Percentiles rank a stretch among this genome's conserved stretches.
Evolutionary conservation across 2,329 filamentous ascomycete species (phyloP).

Genomic region (Fusarium pininemorale): DNA sequence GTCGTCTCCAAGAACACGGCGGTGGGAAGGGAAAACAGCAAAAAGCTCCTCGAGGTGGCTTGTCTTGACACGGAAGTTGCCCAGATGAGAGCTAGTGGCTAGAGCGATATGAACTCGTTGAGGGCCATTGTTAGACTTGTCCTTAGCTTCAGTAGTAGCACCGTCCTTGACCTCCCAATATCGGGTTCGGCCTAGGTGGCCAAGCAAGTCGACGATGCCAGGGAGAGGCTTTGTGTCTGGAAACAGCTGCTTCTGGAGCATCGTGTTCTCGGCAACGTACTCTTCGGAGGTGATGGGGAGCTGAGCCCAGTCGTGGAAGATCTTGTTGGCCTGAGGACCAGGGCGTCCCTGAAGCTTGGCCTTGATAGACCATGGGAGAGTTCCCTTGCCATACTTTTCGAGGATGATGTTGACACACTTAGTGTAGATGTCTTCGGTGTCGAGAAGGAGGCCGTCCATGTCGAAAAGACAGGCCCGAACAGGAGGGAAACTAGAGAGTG

Average conservation of each 20-base stretch:
- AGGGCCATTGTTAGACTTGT: conserved; percentile 30
- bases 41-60: conserved; percentile 67
- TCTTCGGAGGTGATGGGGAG: conserved; percentile 79
- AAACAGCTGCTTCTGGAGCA: conserved; percentile 77
- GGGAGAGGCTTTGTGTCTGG: conserved; percentile 78
- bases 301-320: conserved; percentile 81
- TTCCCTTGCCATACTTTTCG: conserved; percentile 74
- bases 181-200: conserved; percentile 63
- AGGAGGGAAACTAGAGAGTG: conserved; percentile 72
- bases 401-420: conserved; percentile 84
- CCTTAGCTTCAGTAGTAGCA: conserved; percentile 33
- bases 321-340: conserved; percentile 60
- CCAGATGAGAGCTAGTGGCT: conserved; percentile 78
- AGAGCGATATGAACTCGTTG: conserved; percentile 79
- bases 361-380: conserved; percentile 93
- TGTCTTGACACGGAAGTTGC: conserved; percentile 83
- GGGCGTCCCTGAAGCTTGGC: conserved; percentile 77
- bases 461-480: conserved; percentile 95
- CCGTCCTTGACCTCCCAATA: conserved; percentile 56
- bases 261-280: conserved; percentile 67
- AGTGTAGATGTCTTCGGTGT: conserved; percentile 92
- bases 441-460: conserved; percentile 96
- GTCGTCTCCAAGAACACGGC: conserved; percentile 88
- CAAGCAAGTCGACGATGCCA: conserved; percentile 76
- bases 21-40: conserved; percentile 71